A percentile compares a stretch with the other conserved stretches of the same genome.
phyloP scores from a whole-genome alignment of 768 basidiomycete species.

The Trametes gibbosa region DNA sequence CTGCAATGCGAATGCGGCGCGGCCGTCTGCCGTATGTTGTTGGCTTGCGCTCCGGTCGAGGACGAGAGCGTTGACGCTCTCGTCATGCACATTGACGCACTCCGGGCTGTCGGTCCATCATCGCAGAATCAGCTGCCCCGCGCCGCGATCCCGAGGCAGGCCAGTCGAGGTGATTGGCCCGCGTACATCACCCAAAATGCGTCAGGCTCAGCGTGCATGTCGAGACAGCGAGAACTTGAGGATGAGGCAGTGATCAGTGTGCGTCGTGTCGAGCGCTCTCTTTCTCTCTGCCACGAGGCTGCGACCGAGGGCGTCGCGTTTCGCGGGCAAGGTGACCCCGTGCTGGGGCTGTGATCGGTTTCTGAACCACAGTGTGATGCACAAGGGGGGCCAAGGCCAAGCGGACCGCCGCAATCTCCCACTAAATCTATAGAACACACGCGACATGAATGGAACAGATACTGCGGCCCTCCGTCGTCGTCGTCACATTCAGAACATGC shows the following conservation, averaged over 20 bases:
- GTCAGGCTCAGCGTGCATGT: neutral
- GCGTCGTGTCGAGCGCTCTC: neutral
- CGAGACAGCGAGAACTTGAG: neutral
- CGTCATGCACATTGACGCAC: slow-evolving; percentile 3
- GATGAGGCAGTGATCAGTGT: neutral
- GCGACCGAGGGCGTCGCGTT: neutral
- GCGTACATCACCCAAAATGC: neutral
- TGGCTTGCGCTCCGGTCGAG: too few relatives aligned
- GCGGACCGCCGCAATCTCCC: neutral
- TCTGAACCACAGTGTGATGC: too few relatives aligned
- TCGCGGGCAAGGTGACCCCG: neutral
- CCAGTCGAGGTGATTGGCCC: neutral
- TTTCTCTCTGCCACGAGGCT: neutral
- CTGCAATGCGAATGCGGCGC: too few relatives aligned
- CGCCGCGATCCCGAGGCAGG: neutral
- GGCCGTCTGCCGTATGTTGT: too few relatives aligned
- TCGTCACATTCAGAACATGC: too few relatives aligned
- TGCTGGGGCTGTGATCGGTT: neutral
- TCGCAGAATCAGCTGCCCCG: neutral
- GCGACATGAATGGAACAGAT: neutral
- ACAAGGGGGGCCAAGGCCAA: neutral
- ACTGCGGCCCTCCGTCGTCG: neutral
- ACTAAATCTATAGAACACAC: neutral
- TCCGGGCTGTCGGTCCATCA: slow-evolving; percentile 3
- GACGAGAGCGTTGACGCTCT: neutral